phyloP scores from a whole-genome alignment of 208 protist species.

The Acanthamoeba polyphaga region DNA sequence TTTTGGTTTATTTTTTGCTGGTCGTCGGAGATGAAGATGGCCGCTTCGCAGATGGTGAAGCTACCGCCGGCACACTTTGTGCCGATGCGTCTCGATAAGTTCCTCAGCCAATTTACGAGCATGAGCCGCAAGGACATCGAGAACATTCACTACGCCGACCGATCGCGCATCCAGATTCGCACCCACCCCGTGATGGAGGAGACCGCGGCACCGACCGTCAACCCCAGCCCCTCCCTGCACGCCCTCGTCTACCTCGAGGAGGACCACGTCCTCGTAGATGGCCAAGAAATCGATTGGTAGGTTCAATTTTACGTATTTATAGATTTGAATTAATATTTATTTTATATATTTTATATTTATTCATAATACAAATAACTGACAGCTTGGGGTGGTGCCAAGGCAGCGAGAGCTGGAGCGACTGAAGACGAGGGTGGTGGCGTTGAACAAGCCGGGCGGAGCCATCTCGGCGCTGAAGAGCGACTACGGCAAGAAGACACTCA shows the following conservation, averaged over 20 bases:
- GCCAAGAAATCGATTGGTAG: slow-evolving; percentile 22
- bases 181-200: background rate
- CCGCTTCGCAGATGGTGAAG: too few relatives aligned
- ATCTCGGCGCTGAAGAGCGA: slow-evolving; percentile 2
- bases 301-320: background rate
- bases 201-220: background rate
- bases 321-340: background rate
- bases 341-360: background rate
- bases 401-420: background rate
- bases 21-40: too few relatives aligned
- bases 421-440: background rate
- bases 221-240: background rate
- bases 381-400: background rate
- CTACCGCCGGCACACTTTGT: background rate
- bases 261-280: slow-evolving; percentile 16
- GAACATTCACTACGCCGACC: background rate
- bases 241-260: slow-evolving; percentile 27
- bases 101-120: background rate
- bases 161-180: slow-evolving; percentile 18
- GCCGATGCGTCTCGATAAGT: slow-evolving; percentile 27
- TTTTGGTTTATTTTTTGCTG: too few relatives aligned
- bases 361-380: background rate
- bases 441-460: background rate
- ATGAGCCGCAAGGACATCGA: slow-evolving; percentile 20
- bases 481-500: slow-evolving; percentile 20